A percentile compares a stretch with the other conserved stretches of the same genome.
Evolutionary conservation across 108 stramenopile genomes (phyloP).

Genomic region (Fragilaria crotonensis): DNA sequence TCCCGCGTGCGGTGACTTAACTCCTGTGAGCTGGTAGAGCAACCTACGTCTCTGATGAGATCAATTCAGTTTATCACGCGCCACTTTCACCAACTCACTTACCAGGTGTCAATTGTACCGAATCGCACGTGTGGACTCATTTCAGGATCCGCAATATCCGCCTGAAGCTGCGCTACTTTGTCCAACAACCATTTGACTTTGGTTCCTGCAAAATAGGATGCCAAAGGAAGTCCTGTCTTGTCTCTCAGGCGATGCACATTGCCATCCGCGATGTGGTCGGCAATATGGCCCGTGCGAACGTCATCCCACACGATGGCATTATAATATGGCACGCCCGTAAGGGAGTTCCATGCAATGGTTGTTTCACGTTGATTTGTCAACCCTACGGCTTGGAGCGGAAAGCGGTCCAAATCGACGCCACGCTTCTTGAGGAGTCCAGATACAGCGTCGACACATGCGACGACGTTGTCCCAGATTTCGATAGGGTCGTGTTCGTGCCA

Average conservation of each 20-base stretch:
- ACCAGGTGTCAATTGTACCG: constrained; percentile 96
- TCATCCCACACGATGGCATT: constrained; percentile 99
- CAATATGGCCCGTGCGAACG: constrained; percentile 76
- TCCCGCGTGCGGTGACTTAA: constrained; percentile 29
- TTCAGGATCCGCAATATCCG: constrained; percentile 38
- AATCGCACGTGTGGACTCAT: constrained; percentile 60
- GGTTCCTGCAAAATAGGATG: constrained; percentile 94
- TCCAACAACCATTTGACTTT: constrained; percentile 94
- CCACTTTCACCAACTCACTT: no score
- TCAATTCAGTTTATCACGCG: no score
- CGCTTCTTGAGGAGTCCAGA: constrained; percentile 24
- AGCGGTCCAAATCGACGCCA: constrained; percentile 6
- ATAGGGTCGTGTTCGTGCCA: constrained; percentile 94
- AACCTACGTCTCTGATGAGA: constrained; percentile 19
- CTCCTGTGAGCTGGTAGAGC: constrained; percentile 78
- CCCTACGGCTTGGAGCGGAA: constrained; percentile 67
- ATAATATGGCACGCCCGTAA: constrained; percentile 88
- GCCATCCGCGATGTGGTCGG: constrained; percentile 53
- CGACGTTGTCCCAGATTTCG: constrained; percentile 70
- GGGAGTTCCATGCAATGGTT: constrained; percentile 88
- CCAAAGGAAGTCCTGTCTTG: constrained; percentile 91
- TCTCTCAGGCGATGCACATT: constrained; percentile 64
- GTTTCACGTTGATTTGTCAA: constrained; percentile 99
- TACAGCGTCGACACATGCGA: constrained; percentile 42
- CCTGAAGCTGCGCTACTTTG: constrained; percentile 61